These are phyloP conservation scores for Mollisiaceae sp. DNA, from an alignment of 2,329 filamentous ascomycete genomes.

Conservation along the genomic window DNA sequence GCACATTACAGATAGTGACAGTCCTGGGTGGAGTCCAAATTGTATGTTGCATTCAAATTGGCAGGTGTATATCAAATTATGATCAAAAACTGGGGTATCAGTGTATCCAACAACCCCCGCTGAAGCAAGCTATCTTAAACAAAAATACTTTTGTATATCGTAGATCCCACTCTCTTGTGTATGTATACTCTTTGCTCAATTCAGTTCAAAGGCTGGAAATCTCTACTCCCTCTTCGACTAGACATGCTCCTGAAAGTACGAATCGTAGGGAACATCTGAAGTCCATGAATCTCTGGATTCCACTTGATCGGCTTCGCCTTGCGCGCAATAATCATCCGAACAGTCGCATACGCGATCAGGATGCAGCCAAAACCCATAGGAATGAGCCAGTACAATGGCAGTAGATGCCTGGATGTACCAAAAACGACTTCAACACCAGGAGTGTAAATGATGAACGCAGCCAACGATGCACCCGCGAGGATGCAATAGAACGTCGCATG, in stretches of 20 bases:
- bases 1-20: no score
- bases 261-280: constrained; percentile 29
- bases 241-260: constrained; percentile 15
- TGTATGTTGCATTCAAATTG: no score
- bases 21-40: no score
- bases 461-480: constrained; percentile 21
- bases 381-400: constrained; percentile 28
- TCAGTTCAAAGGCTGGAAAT: not conserved
- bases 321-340: constrained; percentile 23
- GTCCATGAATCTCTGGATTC: constrained; percentile 24
- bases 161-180: no score
- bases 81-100: not conserved
- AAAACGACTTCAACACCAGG: constrained; percentile 31
- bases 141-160: no score
- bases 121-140: no score
- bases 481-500: constrained; percentile 29
- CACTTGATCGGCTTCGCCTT: constrained; percentile 22
- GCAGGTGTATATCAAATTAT: no score
- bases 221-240: constrained; percentile 2
- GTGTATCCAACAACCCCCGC: not conserved
- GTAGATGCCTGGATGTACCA: constrained; percentile 18
- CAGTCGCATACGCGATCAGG: constrained; percentile 24
- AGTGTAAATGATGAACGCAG: constrained; percentile 29
- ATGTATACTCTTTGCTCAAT: no score
- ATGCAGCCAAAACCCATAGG: constrained; percentile 26